These are phyloP conservation scores for Solanum paucissectum DNA, from an alignment of 257 asterid genomes.

Conservation along the genomic window DNA sequence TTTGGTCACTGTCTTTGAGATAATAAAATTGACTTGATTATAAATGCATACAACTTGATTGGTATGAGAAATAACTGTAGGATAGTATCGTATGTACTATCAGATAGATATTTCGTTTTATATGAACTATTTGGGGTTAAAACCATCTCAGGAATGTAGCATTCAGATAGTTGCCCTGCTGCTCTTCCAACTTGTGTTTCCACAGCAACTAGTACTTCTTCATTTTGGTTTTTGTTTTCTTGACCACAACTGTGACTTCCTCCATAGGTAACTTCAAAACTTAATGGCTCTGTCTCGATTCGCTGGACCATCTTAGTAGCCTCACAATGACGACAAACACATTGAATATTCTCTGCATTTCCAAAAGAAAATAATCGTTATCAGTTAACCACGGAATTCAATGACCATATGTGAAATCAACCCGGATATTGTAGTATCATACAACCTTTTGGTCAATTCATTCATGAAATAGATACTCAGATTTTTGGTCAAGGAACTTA, in stretches of 20 bases:
- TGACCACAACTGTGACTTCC: slow-evolving; percentile 7
- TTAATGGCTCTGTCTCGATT: neutral
- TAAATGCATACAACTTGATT: neutral
- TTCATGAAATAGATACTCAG: neutral
- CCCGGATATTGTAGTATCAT: neutral
- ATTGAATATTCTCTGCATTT: neutral
- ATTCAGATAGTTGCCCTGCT: neutral
- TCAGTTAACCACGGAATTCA: neutral
- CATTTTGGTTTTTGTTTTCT: neutral
- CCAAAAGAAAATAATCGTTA: neutral
- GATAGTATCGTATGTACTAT: neutral
- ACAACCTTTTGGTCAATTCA: neutral
- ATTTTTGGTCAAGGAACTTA: neutral
- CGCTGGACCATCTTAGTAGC: neutral
- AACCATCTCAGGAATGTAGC: neutral
- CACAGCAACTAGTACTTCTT: neutral
- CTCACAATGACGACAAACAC: neutral
- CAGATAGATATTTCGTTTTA: neutral
- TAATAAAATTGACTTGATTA: too few relatives aligned
- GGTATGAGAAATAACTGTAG: neutral
- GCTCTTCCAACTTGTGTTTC: neutral
- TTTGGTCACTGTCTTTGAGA: neutral
- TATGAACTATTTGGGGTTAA: neutral
- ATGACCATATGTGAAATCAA: neutral
- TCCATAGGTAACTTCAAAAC: neutral